Evolutionary conservation across 2,329 filamentous ascomycete species (phyloP).

Genomic region (Pestalotiopsis sp.): DNA sequence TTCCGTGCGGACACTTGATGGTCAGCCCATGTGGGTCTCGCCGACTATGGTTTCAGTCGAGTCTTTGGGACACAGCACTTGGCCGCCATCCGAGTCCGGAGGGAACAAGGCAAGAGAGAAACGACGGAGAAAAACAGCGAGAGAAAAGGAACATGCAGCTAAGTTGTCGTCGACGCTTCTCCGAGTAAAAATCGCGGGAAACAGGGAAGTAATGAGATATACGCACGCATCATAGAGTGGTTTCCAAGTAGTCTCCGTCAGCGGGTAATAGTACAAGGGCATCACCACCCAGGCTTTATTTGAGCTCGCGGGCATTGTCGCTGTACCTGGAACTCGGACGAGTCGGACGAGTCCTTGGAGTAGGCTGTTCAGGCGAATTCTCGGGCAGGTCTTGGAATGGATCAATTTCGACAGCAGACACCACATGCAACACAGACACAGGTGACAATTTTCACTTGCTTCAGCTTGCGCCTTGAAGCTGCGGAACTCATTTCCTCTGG

Average conservation of each 20-base stretch:
- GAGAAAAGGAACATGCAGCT: neutral
- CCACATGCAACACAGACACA: neutral
- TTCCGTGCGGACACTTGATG: neutral
- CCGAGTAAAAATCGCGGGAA: neutral
- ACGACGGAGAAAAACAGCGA: neutral
- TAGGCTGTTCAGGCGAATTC: neutral
- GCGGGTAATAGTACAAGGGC: conserved; percentile 9
- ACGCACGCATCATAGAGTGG: conserved; percentile 10
- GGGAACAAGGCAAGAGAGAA: neutral
- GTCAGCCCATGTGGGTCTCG: neutral
- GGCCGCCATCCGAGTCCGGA: neutral
- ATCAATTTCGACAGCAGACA: neutral
- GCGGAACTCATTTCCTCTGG: neutral
- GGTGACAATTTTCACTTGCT: neutral
- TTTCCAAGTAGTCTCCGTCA: conserved; percentile 6
- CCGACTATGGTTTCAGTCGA: neutral
- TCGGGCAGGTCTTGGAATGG: neutral
- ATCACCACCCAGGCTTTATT: conserved; percentile 8
- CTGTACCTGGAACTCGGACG: neutral
- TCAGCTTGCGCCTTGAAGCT: neutral
- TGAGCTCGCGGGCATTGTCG: neutral
- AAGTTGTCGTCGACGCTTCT: neutral
- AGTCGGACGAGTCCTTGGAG: neutral
- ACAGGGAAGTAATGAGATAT: neutral
- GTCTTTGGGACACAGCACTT: neutral